Percentiles rank a stretch among this genome's conserved stretches.
These are phyloP conservation scores for Notholithocarpus densiflorus DNA, from an alignment of 306 rosid genomes.

Conservation along the genomic window DNA sequence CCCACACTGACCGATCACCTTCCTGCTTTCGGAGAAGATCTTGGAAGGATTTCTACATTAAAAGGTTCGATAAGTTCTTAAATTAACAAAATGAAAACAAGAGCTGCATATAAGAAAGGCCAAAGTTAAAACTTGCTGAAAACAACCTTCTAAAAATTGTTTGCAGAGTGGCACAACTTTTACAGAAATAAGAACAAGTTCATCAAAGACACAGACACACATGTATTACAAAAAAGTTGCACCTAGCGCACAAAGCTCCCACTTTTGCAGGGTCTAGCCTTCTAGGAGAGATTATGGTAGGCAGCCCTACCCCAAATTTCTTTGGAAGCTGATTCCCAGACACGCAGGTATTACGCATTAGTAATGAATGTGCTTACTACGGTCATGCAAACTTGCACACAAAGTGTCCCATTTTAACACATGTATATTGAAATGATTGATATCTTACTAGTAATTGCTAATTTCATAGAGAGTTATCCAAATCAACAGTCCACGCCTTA, in stretches of 20 bases:
- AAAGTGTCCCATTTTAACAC: neutral
- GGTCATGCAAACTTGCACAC: neutral
- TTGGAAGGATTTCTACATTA: slow-evolving; percentile 85
- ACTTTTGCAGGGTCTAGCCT: too few species aligned
- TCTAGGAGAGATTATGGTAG: too few species aligned
- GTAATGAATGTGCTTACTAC: neutral
- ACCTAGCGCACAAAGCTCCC: too few species aligned
- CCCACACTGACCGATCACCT: slow-evolving; percentile 98
- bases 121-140: neutral
- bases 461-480: neutral
- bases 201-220: neutral
- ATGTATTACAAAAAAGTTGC: too few species aligned
- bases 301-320: too few species aligned
- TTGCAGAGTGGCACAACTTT: neutral
- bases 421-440: neutral
- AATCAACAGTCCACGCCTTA: neutral
- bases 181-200: neutral
- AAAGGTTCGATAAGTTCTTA: slow-evolving; percentile 19
- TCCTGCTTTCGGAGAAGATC: slow-evolving; percentile 94
- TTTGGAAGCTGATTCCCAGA: neutral
- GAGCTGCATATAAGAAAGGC: slow-evolving; percentile 17
- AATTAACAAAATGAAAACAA: slow-evolving; percentile 1
- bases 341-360: neutral
- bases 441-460: neutral
- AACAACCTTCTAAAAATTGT: neutral